Evolutionary conservation across 2,329 filamentous ascomycete species (phyloP).

Genomic region (Diaporthe longicolla): DNA sequence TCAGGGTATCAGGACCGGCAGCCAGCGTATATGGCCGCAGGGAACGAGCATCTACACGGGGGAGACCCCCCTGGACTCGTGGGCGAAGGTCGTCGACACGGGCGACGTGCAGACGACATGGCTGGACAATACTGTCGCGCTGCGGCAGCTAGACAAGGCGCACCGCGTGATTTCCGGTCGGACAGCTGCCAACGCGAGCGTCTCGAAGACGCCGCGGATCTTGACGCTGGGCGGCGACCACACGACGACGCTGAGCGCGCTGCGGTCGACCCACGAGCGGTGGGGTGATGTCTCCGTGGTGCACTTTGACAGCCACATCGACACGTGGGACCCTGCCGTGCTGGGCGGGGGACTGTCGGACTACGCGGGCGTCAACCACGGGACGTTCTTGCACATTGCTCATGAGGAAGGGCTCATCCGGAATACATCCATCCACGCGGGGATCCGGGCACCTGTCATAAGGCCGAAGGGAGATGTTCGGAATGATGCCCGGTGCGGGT

Average conservation of each 20-base stretch:
- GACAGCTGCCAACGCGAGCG: constrained; percentile 57
- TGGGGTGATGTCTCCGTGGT: constrained; percentile 74
- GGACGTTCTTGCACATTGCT: constrained; percentile 73
- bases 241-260: constrained; percentile 72
- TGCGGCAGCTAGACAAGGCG: constrained; percentile 81
- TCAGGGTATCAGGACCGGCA: constrained; percentile 40
- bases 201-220: constrained; percentile 64
- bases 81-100: constrained; percentile 74
- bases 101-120: constrained; percentile 84
- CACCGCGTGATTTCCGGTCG: constrained; percentile 60
- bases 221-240: constrained; percentile 77
- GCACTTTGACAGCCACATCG: constrained; percentile 76
- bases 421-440: constrained; percentile 73
- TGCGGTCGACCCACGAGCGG: constrained; percentile 69
- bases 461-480: constrained; percentile 63
- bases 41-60: constrained; percentile 39
- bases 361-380: constrained; percentile 70
- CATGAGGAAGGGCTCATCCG: constrained; percentile 71
- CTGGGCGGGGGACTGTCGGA: constrained; percentile 68
- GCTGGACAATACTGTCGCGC: constrained; percentile 81
- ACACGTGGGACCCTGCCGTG: constrained; percentile 80
- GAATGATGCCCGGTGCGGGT: constrained; percentile 72
- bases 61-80: constrained; percentile 30
- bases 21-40: constrained; percentile 40
- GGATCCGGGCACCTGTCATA: constrained; percentile 68